These are phyloP conservation scores for Isabelozyma gotoi DNA, from an alignment of 805 yeast species.

Conservation along the genomic window DNA sequence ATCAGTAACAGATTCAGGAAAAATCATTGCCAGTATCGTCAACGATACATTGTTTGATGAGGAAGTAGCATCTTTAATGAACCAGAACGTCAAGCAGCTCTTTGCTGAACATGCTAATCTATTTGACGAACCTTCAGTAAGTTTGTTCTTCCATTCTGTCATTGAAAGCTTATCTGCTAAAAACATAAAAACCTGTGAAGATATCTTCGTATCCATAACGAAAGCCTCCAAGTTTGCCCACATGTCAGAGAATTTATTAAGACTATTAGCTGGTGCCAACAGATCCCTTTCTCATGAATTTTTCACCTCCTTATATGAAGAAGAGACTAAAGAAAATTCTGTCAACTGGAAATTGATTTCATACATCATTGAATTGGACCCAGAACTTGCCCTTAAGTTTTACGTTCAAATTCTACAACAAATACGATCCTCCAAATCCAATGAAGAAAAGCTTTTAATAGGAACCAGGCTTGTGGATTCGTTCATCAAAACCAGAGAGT, in stretches of 20 bases:
- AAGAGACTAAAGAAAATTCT: conserved; percentile 13
- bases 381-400: conserved; percentile 55
- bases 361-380: conserved; percentile 51
- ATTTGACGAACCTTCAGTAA: conserved; percentile 8
- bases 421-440: not conserved
- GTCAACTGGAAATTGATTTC: conserved; percentile 48
- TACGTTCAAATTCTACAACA: conserved; percentile 23
- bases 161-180: conserved; percentile 28
- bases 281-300: conserved; percentile 56
- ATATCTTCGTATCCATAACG: conserved; percentile 44
- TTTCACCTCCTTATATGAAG: conserved; percentile 38
- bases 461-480: conserved; percentile 42
- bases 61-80: not conserved
- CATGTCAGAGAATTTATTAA: conserved; percentile 44
- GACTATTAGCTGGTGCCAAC: conserved; percentile 48
- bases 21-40: not conserved
- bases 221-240: conserved; percentile 27
- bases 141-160: conserved; percentile 21
- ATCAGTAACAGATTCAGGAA: not conserved
- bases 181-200: conserved; percentile 46
- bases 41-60: not conserved
- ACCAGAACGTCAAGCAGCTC: not conserved
- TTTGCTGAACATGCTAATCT: not conserved
- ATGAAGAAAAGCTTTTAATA: conserved; percentile 8
- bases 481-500: conserved; percentile 58